phyloP scores from a whole-genome alignment of 768 basidiomycete genomes.

The Chalciporus piperatus region DNA sequence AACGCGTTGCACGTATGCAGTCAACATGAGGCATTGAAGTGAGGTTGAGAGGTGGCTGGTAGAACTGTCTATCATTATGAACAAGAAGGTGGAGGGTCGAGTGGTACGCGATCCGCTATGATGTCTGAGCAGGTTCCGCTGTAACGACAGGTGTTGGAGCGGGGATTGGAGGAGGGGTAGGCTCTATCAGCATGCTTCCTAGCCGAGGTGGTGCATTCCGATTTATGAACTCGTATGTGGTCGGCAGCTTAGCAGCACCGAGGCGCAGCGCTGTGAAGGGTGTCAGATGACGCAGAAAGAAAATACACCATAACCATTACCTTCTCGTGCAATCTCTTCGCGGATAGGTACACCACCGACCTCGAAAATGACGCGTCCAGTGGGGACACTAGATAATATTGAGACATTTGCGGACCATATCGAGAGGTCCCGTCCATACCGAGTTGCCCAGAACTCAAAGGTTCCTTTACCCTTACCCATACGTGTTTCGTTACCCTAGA shows the following conservation, averaged over 20 bases:
- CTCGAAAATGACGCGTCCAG: conserved; percentile 90
- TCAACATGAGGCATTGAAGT: too few relatives aligned
- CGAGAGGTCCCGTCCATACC: conserved; percentile 44
- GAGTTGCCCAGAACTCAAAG: conserved; percentile 96
- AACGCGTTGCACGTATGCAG: too few relatives aligned
- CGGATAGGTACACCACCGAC: conserved; percentile 88
- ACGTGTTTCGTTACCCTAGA: conserved; percentile 93
- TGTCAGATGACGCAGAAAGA: conserved; percentile 1
- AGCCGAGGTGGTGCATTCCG: conserved; percentile 66
- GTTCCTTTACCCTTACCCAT: conserved; percentile 99
- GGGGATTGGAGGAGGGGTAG: conserved; percentile 15
- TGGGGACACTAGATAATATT: conserved; percentile 59
- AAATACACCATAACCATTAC: conserved; percentile 37
- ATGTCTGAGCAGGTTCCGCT: conserved; percentile 8
- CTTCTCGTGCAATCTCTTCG: conserved; percentile 89
- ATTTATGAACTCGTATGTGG: conserved; percentile 83
- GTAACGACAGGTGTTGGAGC: conserved; percentile 12
- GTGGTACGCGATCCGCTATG: conserved; percentile 4
- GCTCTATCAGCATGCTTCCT: conserved; percentile 60
- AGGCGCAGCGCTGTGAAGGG: conserved; percentile 68
- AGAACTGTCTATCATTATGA: conserved; percentile 5
- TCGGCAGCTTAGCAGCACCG: conserved; percentile 85
- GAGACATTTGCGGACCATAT: not conserved
- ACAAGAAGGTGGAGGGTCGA: not conserved
- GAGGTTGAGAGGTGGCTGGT: not conserved